These are phyloP conservation scores for Caulochytrium protostelioides DNA, from an alignment of 371 early-diverging fungal species.

Conservation along the genomic window DNA sequence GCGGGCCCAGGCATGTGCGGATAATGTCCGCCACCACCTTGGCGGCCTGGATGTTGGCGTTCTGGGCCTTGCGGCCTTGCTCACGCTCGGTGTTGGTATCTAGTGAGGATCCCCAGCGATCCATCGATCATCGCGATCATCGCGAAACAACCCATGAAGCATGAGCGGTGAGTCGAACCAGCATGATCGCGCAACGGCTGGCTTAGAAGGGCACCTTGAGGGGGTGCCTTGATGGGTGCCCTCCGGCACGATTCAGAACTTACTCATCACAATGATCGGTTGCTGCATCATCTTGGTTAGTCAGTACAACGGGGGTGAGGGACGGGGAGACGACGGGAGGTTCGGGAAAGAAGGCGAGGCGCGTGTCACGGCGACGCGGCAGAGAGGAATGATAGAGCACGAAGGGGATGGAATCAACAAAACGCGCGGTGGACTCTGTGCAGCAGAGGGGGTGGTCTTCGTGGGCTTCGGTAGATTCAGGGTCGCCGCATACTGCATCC, in stretches of 20 bases:
- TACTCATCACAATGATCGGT: slow-evolving; percentile 25
- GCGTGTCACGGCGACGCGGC: too few species aligned
- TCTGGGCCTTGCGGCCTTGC: slow-evolving; percentile 85
- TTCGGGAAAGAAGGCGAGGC: not conserved
- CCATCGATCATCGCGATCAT: not conserved
- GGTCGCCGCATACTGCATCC: too few species aligned
- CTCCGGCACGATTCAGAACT: not conserved
- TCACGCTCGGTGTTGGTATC: slow-evolving; percentile 87
- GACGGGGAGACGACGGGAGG: not conserved
- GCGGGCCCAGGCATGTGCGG: slow-evolving; percentile 97
- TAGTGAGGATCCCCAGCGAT: slow-evolving; percentile 7
- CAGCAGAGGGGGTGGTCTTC: too few species aligned
- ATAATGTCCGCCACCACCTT: slow-evolving; percentile 97
- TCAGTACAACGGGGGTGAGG: not conserved
- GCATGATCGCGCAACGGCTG: not conserved
- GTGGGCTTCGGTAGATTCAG: too few species aligned
- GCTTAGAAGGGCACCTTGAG: not conserved
- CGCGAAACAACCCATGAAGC: not conserved
- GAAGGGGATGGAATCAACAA: too few species aligned
- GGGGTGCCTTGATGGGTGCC: not conserved
- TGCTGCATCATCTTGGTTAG: slow-evolving; percentile 16
- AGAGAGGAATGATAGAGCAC: too few species aligned
- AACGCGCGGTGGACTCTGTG: too few species aligned
- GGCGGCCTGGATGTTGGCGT: slow-evolving; percentile 90
- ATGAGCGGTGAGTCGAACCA: not conserved